phyloP scores from a whole-genome alignment of 352 stramenopile species.

The Phytophthora sp. region DNA sequence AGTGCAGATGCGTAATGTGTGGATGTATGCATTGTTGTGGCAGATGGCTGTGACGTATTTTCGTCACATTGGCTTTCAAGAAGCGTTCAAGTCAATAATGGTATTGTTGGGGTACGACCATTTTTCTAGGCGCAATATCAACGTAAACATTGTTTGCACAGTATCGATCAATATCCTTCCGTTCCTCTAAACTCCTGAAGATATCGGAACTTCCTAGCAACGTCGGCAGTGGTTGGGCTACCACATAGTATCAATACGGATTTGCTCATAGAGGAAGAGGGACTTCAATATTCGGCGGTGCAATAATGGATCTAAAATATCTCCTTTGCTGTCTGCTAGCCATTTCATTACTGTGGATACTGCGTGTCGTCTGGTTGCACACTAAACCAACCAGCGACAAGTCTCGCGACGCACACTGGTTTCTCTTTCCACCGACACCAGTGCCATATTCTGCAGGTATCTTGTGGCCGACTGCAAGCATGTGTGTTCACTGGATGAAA shows the following conservation, averaged over 20 bases:
- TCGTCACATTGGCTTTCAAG: constrained; percentile 6
- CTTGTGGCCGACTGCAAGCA: constrained; percentile 13
- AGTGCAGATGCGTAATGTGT: constrained; percentile 50
- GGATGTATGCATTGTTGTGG: constrained; percentile 35
- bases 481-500: constrained; percentile 19
- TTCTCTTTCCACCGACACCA: constrained; percentile 9
- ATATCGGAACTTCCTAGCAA: constrained; percentile 11
- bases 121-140: constrained; percentile 36
- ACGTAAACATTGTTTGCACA: constrained; percentile 35
- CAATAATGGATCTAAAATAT: constrained; percentile 36
- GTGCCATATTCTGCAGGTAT: constrained; percentile 21
- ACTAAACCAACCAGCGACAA: neutral
- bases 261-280: constrained; percentile 10
- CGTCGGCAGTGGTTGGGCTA: neutral
- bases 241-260: neutral
- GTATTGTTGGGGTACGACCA: constrained; percentile 32
- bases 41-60: constrained; percentile 10
- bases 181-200: constrained; percentile 7
- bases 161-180: constrained; percentile 19
- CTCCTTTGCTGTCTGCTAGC: constrained; percentile 16
- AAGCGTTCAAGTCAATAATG: constrained; percentile 1
- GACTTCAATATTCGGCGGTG: constrained; percentile 12
- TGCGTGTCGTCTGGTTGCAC: neutral
- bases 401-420: neutral
- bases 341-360: neutral